Percentiles rank a stretch among this genome's conserved stretches.
Evolutionary conservation across 1,284 basidiomycete species (phyloP).

Genomic region (Xanthoconium separans): DNA sequence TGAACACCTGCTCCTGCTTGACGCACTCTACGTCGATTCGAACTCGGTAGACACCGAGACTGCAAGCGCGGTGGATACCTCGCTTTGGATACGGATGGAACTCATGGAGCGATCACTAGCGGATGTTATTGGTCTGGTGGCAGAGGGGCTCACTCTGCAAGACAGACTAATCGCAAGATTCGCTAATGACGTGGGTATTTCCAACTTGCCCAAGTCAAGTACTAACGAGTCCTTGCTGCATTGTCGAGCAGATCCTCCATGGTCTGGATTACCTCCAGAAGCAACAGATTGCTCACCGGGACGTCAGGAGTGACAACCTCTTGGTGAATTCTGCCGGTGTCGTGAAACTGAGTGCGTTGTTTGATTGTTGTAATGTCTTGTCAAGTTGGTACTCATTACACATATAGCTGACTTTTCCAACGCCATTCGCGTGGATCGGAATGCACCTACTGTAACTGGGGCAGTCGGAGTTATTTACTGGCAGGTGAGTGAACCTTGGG

Average conservation of each 20-base stretch:
- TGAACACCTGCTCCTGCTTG: conserved; percentile 61
- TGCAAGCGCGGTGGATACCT: conserved; percentile 25
- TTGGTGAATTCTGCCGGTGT: conserved; percentile 64
- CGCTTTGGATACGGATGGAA: conserved; percentile 82
- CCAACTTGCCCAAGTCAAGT: conserved; percentile 1
- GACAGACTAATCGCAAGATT: conserved; percentile 70
- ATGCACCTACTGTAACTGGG: conserved; percentile 51
- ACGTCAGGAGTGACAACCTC: conserved; percentile 77
- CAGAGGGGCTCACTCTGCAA: conserved; percentile 56
- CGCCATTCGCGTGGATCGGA: conserved; percentile 54
- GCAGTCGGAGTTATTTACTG: conserved; percentile 71
- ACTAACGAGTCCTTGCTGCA: background rate
- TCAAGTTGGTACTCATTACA: conserved; percentile 10
- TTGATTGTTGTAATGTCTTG: background rate
- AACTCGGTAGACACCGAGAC: conserved; percentile 1
- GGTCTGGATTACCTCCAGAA: conserved; percentile 64
- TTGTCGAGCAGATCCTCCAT: conserved; percentile 48
- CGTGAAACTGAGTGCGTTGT: conserved; percentile 68
- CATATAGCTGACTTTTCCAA: conserved; percentile 71
- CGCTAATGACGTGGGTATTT: conserved; percentile 63
- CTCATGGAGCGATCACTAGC: conserved; percentile 82
- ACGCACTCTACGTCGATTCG: conserved; percentile 66
- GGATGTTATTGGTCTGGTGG: conserved; percentile 65
- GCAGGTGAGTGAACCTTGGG: conserved; percentile 42
- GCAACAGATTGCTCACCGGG: conserved; percentile 70